phyloP scores from a whole-genome alignment of 2,329 filamentous ascomycete species.

The Mycogone perniciosa region DNA sequence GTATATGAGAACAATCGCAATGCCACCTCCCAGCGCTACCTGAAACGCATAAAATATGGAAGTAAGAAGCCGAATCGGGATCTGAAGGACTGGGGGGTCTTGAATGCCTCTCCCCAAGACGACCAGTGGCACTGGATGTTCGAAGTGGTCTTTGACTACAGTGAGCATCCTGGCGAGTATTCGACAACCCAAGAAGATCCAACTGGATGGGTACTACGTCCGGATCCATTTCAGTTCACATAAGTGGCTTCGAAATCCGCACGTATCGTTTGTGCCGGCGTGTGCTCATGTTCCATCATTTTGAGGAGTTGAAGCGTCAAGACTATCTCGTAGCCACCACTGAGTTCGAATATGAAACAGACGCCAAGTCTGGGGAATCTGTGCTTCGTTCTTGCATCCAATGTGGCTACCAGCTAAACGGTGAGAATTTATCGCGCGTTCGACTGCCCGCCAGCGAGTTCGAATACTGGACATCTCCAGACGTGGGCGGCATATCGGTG shows the following conservation, averaged over 20 bases:
- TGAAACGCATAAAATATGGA: no score
- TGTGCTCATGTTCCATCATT: slow-evolving; percentile 30
- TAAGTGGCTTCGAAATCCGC: slow-evolving; percentile 26
- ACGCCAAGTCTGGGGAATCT: neutral
- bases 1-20: neutral
- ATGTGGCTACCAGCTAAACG: no score
- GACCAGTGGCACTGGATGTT: slow-evolving; percentile 23
- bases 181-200: slow-evolving; percentile 12
- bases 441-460: no score
- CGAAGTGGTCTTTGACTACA: slow-evolving; percentile 29
- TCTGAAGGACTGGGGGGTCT: no score
- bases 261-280: slow-evolving; percentile 25
- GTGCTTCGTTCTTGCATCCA: neutral
- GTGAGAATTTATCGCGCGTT: no score
- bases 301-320: slow-evolving; percentile 17
- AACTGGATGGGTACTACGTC: slow-evolving; percentile 17
- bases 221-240: slow-evolving; percentile 26
- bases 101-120: neutral
- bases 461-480: no score
- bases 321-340: slow-evolving; percentile 19
- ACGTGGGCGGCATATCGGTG: no score
- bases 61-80: no score
- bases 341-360: slow-evolving; percentile 5
- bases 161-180: slow-evolving; percentile 21
- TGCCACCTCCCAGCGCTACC: no score